Evolutionary conservation across 2,329 filamentous ascomycete species (phyloP).

Genomic region (Dothideomycetes sp.): DNA sequence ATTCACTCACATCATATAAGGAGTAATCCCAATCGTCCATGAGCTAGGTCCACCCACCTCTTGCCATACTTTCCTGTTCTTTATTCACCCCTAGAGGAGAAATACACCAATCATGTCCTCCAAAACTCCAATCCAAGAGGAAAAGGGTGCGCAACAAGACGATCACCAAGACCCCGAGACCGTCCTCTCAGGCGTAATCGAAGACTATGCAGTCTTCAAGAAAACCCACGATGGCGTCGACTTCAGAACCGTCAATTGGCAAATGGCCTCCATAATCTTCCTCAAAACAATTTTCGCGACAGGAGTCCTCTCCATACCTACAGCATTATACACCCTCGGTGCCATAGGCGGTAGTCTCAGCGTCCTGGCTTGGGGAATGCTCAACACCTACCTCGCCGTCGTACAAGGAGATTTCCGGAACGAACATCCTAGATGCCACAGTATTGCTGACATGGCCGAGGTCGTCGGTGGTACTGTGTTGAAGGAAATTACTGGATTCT

Average conservation of each 20-base stretch:
- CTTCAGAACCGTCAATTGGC: constrained; percentile 47
- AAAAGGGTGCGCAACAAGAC: too few species aligned
- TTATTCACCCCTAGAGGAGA: too few species aligned
- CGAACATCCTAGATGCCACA: constrained; percentile 43
- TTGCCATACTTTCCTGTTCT: too few species aligned
- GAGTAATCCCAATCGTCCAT: too few species aligned
- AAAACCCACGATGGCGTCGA: constrained; percentile 39
- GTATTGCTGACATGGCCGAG: constrained; percentile 49
- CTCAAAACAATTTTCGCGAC: constrained; percentile 41
- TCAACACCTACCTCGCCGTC: constrained; percentile 43
- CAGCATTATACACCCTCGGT: constrained; percentile 39
- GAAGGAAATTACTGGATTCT: constrained; percentile 44
- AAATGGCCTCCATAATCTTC: constrained; percentile 44
- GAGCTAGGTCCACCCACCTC: too few species aligned
- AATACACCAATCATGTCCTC: too few species aligned
- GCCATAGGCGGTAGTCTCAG: constrained; percentile 40
- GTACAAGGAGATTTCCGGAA: constrained; percentile 46
- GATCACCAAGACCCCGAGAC: constrained; percentile 36
- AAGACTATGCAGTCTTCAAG: constrained; percentile 43
- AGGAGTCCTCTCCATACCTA: constrained; percentile 42
- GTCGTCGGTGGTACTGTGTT: constrained; percentile 45
- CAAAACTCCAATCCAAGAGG: too few species aligned
- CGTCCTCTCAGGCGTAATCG: constrained; percentile 33
- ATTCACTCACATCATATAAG: too few species aligned
- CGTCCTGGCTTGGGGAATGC: constrained; percentile 38